phyloP scores from a whole-genome alignment of 1,284 basidiomycete species.

The Boletellus deceptivus region DNA sequence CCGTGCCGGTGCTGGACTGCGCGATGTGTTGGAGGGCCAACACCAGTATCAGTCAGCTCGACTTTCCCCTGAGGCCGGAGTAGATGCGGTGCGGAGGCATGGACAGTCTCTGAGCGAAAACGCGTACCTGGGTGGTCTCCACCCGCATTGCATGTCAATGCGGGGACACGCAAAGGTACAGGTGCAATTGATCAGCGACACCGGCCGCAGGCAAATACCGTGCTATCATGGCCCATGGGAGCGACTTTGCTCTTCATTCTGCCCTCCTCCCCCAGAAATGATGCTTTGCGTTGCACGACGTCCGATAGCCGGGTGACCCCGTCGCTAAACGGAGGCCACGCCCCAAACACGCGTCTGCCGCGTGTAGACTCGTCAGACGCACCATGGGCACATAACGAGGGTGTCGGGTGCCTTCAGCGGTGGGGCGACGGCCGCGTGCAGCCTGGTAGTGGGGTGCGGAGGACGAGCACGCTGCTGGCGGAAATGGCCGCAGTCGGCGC shows the following conservation, averaged over 20 bases:
- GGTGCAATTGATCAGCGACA: conserved; percentile 1
- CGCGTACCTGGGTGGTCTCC: conserved; percentile 15
- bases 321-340: conserved; percentile 21
- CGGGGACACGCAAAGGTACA: conserved; percentile 4
- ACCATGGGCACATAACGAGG: conserved; percentile 19
- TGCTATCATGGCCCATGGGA: background rate
- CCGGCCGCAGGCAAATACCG: conserved; percentile 1
- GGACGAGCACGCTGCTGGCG: conserved; percentile 4
- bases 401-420: conserved; percentile 6
- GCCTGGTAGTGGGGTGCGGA: conserved; percentile 2
- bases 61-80: conserved; percentile 2
- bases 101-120: conserved; percentile 6
- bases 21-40: background rate
- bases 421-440: conserved; percentile 11
- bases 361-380: background rate
- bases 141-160: conserved; percentile 20
- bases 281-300: background rate
- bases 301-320: conserved; percentile 9
- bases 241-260: conserved; percentile 2
- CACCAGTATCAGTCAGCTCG: conserved; percentile 3
- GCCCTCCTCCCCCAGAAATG: background rate
- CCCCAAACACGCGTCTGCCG: conserved; percentile 20
- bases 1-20: conserved; percentile 21
- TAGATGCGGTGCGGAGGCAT: conserved; percentile 28
- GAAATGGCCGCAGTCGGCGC: conserved; percentile 17